Evolutionary conservation across 768 basidiomycete genomes (phyloP).

Genomic region (Phallus indusiatus): DNA sequence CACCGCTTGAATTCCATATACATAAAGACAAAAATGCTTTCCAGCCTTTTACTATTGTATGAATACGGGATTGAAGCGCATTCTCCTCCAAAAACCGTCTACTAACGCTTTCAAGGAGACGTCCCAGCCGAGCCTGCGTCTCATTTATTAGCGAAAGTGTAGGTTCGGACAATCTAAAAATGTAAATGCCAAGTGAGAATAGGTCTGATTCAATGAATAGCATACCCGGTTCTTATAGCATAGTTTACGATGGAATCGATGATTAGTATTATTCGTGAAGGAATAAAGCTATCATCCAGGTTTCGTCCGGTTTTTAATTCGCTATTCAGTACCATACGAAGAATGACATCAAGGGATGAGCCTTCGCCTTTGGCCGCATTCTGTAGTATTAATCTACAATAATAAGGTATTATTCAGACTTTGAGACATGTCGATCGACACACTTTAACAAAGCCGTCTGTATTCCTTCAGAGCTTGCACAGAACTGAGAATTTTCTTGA

Average conservation of each 20-base stretch:
- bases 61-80: no score
- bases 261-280: background rate
- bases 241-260: background rate
- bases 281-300: background rate
- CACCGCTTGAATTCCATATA: background rate
- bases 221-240: background rate
- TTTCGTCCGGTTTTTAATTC: background rate
- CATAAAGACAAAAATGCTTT: background rate
- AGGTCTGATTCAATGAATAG: background rate
- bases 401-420: background rate
- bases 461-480: background rate
- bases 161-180: background rate
- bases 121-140: background rate
- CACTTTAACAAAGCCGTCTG: background rate
- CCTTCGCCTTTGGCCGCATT: background rate
- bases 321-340: background rate
- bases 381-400: background rate
- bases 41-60: background rate
- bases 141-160: background rate
- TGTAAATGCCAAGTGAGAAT: background rate
- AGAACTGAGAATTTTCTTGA: background rate
- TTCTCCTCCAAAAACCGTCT: background rate
- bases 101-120: background rate
- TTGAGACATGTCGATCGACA: background rate
- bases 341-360: background rate